Percentiles rank a stretch among this genome's conserved stretches.
These are phyloP conservation scores for Alternaria sp. DNA, from an alignment of 2,329 filamentous ascomycete genomes.

Conservation along the genomic window DNA sequence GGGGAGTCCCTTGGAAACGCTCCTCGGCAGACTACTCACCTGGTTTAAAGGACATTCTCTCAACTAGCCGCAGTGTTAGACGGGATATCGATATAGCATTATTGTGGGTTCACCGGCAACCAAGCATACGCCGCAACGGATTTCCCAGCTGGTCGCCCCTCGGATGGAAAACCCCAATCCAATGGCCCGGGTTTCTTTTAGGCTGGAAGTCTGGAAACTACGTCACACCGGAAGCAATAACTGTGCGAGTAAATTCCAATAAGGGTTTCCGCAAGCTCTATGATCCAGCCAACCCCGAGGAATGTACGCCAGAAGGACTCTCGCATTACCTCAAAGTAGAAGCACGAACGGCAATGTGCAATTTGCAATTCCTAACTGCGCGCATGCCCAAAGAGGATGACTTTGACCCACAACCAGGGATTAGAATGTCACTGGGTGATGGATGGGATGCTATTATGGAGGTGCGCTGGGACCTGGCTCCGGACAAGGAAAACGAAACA, in stretches of 20 bases:
- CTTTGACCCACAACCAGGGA: not conserved
- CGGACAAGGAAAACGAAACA: not conserved
- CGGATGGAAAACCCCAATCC: not conserved
- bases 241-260: not conserved
- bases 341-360: not conserved
- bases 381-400: no score
- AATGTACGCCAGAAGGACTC: not conserved
- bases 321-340: not conserved
- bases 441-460: not conserved
- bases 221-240: not conserved
- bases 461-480: not conserved
- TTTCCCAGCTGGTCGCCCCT: not conserved
- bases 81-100: not conserved
- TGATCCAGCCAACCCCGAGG: not conserved
- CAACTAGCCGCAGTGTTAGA: not conserved
- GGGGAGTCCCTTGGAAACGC: not conserved
- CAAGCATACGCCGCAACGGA: not conserved
- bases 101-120: fast-evolving
- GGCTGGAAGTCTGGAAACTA: not conserved
- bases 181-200: not conserved
- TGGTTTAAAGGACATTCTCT: not conserved
- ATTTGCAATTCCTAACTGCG: not conserved
- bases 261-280: not conserved
- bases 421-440: not conserved
- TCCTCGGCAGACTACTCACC: not conserved